phyloP scores from a whole-genome alignment of 176 grass and related monocot species.

The Triticum dicoccoides region DNA sequence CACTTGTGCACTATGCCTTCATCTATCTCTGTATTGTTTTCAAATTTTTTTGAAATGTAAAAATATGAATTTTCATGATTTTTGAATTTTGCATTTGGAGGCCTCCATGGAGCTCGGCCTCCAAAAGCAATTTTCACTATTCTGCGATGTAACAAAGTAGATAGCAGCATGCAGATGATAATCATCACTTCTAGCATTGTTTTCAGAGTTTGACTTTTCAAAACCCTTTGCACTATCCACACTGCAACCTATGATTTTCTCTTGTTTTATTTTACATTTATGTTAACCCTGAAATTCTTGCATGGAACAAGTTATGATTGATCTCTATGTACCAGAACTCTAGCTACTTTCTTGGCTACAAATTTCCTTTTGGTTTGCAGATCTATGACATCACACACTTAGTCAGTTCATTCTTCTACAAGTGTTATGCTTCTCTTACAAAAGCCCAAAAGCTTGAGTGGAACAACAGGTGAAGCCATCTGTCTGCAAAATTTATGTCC shows the following conservation, averaged over 20 bases:
- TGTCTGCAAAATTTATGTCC: slow-evolving; percentile 18
- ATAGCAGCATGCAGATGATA: slow-evolving; percentile 1
- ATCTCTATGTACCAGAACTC: slow-evolving; percentile 5
- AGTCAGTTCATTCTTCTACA: slow-evolving; percentile 83
- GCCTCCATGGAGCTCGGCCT: too few relatives aligned
- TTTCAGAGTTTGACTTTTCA: background rate
- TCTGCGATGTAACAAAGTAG: background rate
- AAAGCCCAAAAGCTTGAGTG: slow-evolving; percentile 92
- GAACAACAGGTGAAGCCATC: slow-evolving; percentile 72
- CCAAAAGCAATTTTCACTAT: too few relatives aligned
- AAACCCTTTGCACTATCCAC: background rate
- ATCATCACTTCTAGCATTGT: background rate
- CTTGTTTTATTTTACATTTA: slow-evolving; percentile 26
- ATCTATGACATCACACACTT: slow-evolving; percentile 71
- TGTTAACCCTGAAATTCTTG: background rate
- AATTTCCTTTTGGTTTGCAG: slow-evolving; percentile 37
- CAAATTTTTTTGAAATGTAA: too few relatives aligned
- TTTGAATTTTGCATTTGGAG: too few relatives aligned
- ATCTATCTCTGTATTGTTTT: too few relatives aligned
- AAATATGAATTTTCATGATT: too few relatives aligned
- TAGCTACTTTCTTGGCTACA: slow-evolving; percentile 9
- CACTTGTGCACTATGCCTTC: too few relatives aligned
- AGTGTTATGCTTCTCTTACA: slow-evolving; percentile 87
- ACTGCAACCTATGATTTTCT: background rate
- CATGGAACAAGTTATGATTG: slow-evolving; percentile 20